phyloP scores from a whole-genome alignment of 345 rosid genomes.

The Citropsis articulata region DNA sequence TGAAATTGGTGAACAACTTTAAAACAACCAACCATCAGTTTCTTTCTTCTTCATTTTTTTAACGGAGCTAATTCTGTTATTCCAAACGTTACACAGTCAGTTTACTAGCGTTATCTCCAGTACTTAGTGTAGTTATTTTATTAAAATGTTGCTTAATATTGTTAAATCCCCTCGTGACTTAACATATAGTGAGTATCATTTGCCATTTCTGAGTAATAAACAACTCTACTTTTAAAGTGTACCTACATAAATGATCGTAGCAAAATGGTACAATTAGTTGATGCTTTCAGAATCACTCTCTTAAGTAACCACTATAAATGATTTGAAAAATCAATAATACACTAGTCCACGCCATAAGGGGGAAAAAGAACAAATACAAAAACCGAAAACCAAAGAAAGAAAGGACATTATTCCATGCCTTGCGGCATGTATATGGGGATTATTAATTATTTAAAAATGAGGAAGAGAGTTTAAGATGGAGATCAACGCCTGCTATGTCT shows the following conservation, averaged over 20 bases:
- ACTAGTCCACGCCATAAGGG: background rate
- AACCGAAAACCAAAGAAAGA: background rate
- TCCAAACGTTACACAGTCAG: no score
- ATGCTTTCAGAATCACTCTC: background rate
- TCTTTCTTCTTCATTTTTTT: no score
- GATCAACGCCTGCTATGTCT: slow-evolving; percentile 35
- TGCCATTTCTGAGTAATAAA: background rate
- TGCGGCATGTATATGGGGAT: background rate
- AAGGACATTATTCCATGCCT: background rate
- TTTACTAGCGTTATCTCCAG: no score
- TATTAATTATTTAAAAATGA: slow-evolving; percentile 17
- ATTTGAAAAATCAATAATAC: background rate
- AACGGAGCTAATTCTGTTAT: no score
- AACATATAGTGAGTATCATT: no score
- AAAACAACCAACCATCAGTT: no score
- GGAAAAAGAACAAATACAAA: background rate
- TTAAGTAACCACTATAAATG: background rate
- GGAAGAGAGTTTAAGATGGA: slow-evolving; percentile 47
- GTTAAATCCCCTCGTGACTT: no score
- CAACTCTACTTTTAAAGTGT: no score
- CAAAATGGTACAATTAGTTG: background rate
- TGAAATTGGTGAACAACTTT: background rate
- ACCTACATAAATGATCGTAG: background rate
- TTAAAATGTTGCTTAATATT: no score
- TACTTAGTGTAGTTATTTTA: no score